phyloP scores from a whole-genome alignment of 306 rosid species.

The Pterocarpus macrocarpus region DNA sequence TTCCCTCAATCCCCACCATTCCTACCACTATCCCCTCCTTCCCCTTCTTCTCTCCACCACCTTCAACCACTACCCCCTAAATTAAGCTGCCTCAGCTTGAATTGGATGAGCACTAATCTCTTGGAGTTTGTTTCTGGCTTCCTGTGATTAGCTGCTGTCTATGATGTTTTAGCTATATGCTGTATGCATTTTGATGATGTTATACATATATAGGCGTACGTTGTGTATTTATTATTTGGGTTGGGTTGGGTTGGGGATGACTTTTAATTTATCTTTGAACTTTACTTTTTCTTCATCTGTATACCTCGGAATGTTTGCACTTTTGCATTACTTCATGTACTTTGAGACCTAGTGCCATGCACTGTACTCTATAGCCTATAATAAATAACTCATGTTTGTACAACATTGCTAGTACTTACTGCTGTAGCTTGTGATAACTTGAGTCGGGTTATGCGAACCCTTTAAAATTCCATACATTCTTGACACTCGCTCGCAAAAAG shows the following conservation, averaged over 20 bases:
- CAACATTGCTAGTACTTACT: neutral
- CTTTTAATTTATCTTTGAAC: neutral
- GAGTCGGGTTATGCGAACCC: no score
- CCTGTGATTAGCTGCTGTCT: neutral
- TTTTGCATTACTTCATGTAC: constrained; percentile 13
- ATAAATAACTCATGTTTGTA: neutral
- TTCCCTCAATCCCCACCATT: neutral
- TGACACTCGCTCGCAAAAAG: no score
- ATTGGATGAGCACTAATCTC: constrained; percentile 19
- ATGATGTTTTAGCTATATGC: neutral
- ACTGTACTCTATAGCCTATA: neutral
- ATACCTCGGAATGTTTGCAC: neutral
- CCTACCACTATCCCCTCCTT: constrained; percentile 38
- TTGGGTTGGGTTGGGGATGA: no score
- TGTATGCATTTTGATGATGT: neutral
- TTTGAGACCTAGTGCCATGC: neutral
- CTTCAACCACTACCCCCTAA: constrained; percentile 40
- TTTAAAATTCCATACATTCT: no score
- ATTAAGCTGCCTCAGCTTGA: constrained; percentile 5
- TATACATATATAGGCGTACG: neutral
- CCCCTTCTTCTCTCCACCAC: constrained; percentile 49
- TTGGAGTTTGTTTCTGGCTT: neutral
- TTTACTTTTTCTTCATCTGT: no score
- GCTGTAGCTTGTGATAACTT: neutral
- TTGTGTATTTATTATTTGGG: neutral